phyloP scores from a whole-genome alignment of 306 rosid genomes.

The Purshia tridentata region DNA sequence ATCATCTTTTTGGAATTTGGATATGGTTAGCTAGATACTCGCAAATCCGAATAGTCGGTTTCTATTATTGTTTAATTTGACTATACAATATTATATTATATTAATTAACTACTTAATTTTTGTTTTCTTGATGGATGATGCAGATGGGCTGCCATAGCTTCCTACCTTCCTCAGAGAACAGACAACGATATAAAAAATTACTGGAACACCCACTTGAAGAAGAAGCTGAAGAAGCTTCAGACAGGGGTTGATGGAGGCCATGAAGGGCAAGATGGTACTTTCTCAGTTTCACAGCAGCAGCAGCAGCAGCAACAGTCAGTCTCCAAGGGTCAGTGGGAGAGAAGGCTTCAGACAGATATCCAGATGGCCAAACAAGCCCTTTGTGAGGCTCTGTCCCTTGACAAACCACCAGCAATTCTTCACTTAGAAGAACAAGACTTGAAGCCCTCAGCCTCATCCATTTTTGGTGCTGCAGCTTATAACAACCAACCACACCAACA shows the following conservation, averaged over 20 bases:
- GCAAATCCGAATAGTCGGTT: conserved; percentile 13
- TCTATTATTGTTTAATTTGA: neutral
- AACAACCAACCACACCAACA: neutral
- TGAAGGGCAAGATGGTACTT: conserved; percentile 13
- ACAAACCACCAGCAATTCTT: conserved; percentile 31
- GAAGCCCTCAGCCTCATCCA: conserved; percentile 33
- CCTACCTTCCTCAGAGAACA: conserved; percentile 51
- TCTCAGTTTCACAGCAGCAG: conserved; percentile 25
- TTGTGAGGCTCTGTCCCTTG: conserved; percentile 77
- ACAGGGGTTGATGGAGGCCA: conserved; percentile 26
- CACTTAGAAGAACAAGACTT: conserved; percentile 9
- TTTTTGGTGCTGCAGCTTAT: neutral
- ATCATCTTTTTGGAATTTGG: neutral
- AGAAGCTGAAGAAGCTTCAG: conserved; percentile 38
- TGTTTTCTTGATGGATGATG: conserved; percentile 3
- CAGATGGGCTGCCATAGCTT: conserved; percentile 60
- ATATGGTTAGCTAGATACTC: neutral
- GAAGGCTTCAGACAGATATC: conserved; percentile 88
- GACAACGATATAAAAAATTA: conserved; percentile 53
- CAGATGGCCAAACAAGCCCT: conserved; percentile 84
- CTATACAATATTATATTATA: neutral
- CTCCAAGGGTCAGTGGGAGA: conserved; percentile 91
- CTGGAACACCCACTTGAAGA: conserved; percentile 54
- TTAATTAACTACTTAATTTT: no score
- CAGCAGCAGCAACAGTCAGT: conserved; percentile 21